phyloP scores from a whole-genome alignment of 2,329 filamentous ascomycete genomes.

The Cytospora mali region DNA sequence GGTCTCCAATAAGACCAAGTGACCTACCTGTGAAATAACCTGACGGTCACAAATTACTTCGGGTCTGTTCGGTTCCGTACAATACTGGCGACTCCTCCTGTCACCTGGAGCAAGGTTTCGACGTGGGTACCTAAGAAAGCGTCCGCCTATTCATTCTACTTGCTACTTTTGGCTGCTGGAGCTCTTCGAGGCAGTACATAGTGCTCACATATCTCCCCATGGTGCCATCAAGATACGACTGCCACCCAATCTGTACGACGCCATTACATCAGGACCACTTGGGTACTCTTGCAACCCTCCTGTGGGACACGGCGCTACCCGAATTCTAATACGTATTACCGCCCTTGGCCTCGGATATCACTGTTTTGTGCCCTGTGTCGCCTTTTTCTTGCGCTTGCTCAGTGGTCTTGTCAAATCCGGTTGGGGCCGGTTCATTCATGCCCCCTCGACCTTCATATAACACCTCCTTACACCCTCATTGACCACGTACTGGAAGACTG shows the following conservation, averaged over 20 bases:
- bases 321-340: constrained; percentile 9
- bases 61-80: constrained; percentile 7
- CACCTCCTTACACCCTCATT: constrained; percentile 17
- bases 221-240: constrained; percentile 17
- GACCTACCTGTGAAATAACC: too few species aligned
- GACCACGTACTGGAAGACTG: constrained; percentile 33
- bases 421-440: constrained; percentile 11
- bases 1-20: background rate
- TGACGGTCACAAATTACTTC: constrained; percentile 2
- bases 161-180: constrained; percentile 1
- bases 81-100: constrained; percentile 14
- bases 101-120: background rate
- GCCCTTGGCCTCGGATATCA: constrained; percentile 13
- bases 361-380: background rate
- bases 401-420: constrained; percentile 16
- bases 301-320: constrained; percentile 16
- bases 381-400: constrained; percentile 12
- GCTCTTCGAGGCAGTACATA: background rate
- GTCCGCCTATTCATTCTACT: constrained; percentile 14
- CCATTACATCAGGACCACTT: background rate
- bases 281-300: constrained; percentile 15
- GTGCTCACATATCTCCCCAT: constrained; percentile 11
- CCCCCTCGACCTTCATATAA: constrained; percentile 11
- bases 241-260: constrained; percentile 7
- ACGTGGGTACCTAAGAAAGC: constrained; percentile 14